Base-by-base conservation (phyloP, 2,329 filamentous ascomycete species). In the Colletotrichum filicis region DNA sequence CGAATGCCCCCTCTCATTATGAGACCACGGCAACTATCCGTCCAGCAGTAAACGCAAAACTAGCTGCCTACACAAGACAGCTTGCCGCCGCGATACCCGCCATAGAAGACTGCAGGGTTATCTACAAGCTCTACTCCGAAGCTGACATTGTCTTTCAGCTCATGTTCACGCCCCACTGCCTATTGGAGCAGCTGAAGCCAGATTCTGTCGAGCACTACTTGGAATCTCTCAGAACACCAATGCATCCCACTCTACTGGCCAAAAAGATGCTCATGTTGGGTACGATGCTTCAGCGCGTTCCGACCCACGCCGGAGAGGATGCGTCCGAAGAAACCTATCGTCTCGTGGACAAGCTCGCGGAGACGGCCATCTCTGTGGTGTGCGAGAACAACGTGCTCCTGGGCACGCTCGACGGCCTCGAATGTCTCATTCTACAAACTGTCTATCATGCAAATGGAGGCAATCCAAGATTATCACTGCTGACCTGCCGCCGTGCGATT, bases 401-500 rank as follows among this genome's bases (percentile, higher is more conserved):
- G 2, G 79, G 79, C 19, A 85, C 82, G 0, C 52, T 87, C 1
- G 86, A 88, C 56, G 85, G 86, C 0, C 75, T 89, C 9, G 85
- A 88, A 68, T 87, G 85, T 60, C 73, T 89, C 12, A 81, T 88
- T 73, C 79, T 89, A 0, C 84, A 88, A 74, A 81, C 80, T 14
- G 79, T 87, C 26, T 87, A 84, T 71, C 79, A 85, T 12, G 84
- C 83, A 53, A 88, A 88, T 46, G 77, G 78, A 0, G 88, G 88
- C 0, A 83, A 85, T 26, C 79, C 88, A 3, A 83, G 85, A 0
- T 80, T 82, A 0, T 81, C 85, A 0, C 88, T 86, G 85, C 74
- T 88, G 8, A 79, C 80, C 0, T 81, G 80, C 53, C 83, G 87
- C 3, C 81, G 85, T 28, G 86, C 84, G 2, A 79, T 88, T 71